Evolutionary conservation across 345 rosid species (phyloP).

Genomic region (Dipteronia dyeriana): DNA sequence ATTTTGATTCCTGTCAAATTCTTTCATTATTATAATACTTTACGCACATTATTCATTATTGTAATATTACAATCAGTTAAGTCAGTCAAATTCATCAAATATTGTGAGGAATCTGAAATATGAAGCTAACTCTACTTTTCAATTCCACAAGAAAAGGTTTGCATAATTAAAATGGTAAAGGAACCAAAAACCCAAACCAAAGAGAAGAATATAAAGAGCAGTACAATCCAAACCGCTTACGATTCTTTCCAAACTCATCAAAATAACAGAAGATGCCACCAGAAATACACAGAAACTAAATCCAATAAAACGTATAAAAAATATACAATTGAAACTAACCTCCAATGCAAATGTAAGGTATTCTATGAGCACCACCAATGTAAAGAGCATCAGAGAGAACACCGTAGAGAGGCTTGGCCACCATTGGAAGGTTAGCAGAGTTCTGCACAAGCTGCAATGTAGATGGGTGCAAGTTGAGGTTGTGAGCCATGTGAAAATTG

Average conservation of each 20-base stretch:
- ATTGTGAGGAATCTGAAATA: conserved; percentile 5
- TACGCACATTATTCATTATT: neutral
- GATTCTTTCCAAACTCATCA: neutral
- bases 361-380: conserved; percentile 68
- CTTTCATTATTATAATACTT: conserved; percentile 4
- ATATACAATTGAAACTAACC: conserved; percentile 43
- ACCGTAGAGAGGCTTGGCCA: conserved; percentile 86
- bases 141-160: conserved; percentile 3
- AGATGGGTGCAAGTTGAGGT: conserved; percentile 68
- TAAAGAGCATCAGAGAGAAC: conserved; percentile 77
- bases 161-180: neutral
- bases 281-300: neutral
- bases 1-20: conserved; percentile 16
- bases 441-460: conserved; percentile 84
- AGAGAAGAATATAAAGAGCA: neutral
- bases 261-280: conserved; percentile 6
- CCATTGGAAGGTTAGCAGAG: conserved; percentile 83
- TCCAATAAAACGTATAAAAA: neutral
- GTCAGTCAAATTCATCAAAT: neutral
- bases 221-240: neutral
- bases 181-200: conserved; percentile 8
- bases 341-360: conserved; percentile 83
- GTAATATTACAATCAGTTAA: neutral
- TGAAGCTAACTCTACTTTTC: neutral
- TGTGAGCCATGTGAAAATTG: conserved; percentile 79